Percentiles rank a stretch among this genome's conserved stretches.
Evolutionary conservation across 352 stramenopile genomes (phyloP).

Genomic region (Aphanomyces euteiches): DNA sequence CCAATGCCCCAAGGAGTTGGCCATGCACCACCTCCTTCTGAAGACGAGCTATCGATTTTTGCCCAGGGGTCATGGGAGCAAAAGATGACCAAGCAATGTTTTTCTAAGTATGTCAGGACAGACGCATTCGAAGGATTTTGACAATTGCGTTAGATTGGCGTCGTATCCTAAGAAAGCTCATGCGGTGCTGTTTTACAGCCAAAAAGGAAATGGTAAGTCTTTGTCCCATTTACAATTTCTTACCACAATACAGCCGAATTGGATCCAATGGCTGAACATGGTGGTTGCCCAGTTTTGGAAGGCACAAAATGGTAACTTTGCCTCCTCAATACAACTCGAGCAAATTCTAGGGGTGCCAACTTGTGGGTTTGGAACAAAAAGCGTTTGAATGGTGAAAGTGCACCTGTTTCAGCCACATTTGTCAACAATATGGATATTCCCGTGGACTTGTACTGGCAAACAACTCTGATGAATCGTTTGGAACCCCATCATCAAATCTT

Average conservation of each 20-base stretch:
- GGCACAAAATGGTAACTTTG: constrained; percentile 68
- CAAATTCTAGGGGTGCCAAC: constrained; percentile 51
- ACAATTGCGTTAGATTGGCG: constrained; percentile 15
- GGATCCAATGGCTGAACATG: constrained; percentile 53
- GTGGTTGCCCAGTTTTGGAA: constrained; percentile 74
- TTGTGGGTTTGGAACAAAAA: constrained; percentile 82
- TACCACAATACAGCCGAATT: constrained; percentile 19
- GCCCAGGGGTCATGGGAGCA: constrained; percentile 19
- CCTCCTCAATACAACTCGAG: constrained; percentile 55
- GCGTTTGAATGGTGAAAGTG: constrained; percentile 31
- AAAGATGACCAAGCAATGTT: constrained; percentile 21
- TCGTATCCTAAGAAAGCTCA: constrained; percentile 40
- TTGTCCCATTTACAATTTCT: not conserved
- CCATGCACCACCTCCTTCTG: not conserved
- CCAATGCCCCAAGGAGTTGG: constrained; percentile 18
- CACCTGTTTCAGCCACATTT: constrained; percentile 57
- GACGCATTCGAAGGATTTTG: too few species aligned
- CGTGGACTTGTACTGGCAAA: constrained; percentile 65
- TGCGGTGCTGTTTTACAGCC: constrained; percentile 88
- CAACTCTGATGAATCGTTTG: constrained; percentile 47
- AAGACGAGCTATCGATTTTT: constrained; percentile 24
- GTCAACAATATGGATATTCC: constrained; percentile 55
- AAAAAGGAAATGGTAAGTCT: constrained; percentile 45
- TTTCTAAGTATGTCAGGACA: constrained; percentile 15
- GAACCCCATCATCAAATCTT: constrained; percentile 3